These are phyloP conservation scores for Penicillium cosmopolitanum DNA, from an alignment of 495 filamentous ascomycete genomes.

Conservation along the genomic window DNA sequence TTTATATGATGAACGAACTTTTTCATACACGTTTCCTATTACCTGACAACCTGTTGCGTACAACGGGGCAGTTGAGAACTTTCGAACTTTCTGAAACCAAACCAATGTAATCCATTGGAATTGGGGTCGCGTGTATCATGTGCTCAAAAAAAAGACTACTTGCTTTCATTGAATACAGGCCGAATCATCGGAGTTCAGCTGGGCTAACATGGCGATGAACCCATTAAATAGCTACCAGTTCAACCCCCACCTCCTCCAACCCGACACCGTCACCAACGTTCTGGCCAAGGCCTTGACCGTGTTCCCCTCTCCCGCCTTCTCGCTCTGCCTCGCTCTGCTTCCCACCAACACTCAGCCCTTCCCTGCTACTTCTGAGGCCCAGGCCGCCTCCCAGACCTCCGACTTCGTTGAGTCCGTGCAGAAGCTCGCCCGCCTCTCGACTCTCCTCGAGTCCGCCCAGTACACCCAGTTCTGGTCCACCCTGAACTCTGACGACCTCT, in stretches of 20 bases:
- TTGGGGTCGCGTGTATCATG: slow-evolving; percentile 1
- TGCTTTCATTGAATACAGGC: background rate
- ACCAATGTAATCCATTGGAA: slow-evolving; percentile 18
- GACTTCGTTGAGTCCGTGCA: slow-evolving; percentile 79
- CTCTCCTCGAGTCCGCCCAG: slow-evolving; percentile 80
- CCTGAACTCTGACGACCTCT: slow-evolving; percentile 91
- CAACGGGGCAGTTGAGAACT: slow-evolving; percentile 40
- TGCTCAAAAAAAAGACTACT: background rate
- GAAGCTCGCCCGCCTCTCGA: slow-evolving; percentile 83
- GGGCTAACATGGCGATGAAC: slow-evolving; percentile 17
- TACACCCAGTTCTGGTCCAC: slow-evolving; percentile 93
- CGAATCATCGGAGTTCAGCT: background rate
- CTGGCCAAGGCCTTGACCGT: slow-evolving; percentile 96
- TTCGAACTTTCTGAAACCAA: slow-evolving; percentile 38
- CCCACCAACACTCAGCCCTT: slow-evolving; percentile 71
- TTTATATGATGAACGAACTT: slow-evolving; percentile 65
- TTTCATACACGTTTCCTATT: slow-evolving; percentile 95
- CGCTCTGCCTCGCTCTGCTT: slow-evolving; percentile 89
- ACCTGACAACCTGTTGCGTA: slow-evolving; percentile 66
- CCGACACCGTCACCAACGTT: slow-evolving; percentile 97
- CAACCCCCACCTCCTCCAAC: slow-evolving; percentile 96
- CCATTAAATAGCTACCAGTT: slow-evolving; percentile 83
- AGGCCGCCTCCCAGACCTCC: slow-evolving; percentile 67
- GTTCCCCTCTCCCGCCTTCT: slow-evolving; percentile 96
- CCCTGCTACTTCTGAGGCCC: slow-evolving; percentile 55